A percentile compares a stretch with the other conserved stretches of the same genome.
phyloP scores from a whole-genome alignment of 2,329 filamentous ascomycete species.

The Pseudogymnoascus sp. region DNA sequence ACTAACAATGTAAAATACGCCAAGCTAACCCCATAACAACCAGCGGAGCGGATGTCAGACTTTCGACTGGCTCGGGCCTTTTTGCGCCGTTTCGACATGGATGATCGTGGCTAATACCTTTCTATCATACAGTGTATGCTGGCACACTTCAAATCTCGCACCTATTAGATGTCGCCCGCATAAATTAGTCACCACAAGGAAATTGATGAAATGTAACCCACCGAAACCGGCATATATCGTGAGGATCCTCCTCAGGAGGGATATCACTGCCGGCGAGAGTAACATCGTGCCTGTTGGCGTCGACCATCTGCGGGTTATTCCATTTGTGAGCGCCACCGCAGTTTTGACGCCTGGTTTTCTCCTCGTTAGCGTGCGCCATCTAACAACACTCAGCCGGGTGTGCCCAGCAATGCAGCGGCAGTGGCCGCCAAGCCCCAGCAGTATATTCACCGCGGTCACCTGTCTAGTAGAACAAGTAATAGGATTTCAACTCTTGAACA shows the following conservation, averaged over 20 bases:
- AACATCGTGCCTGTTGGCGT: background rate
- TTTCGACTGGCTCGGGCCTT: background rate
- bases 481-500: background rate
- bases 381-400: background rate
- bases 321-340: background rate
- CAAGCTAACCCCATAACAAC: background rate
- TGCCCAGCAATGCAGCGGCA: background rate
- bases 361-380: background rate
- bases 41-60: background rate
- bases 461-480: background rate
- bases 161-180: background rate
- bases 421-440: background rate
- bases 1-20: background rate
- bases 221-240: background rate
- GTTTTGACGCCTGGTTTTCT: background rate
- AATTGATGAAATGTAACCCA: background rate
- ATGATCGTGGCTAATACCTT: background rate
- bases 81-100: background rate
- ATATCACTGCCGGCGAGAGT: conserved; percentile 1
- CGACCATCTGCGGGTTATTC: background rate
- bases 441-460: background rate
- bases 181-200: background rate
- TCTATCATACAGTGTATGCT: background rate
- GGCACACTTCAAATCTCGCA: background rate
- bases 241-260: background rate